phyloP scores from a whole-genome alignment of 2,329 filamentous ascomycete species.

The Chrysoporthe puriensis region DNA sequence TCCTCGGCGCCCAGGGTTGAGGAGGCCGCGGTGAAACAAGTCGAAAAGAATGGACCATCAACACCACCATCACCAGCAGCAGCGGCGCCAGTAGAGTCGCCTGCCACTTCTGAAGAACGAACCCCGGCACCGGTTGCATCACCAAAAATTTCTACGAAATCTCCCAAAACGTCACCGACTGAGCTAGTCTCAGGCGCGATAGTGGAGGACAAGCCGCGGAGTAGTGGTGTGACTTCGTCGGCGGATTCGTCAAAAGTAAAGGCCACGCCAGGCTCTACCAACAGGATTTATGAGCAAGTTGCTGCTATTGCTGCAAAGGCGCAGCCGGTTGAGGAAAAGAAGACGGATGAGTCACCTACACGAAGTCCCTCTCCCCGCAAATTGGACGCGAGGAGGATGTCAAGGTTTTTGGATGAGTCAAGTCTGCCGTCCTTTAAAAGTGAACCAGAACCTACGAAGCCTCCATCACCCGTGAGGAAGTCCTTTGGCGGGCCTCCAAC shows the following conservation, averaged over 20 bases:
- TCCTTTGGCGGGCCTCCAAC: constrained; percentile 50
- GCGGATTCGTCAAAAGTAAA: constrained; percentile 34
- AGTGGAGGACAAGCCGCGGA: constrained; percentile 7
- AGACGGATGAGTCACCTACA: constrained; percentile 46
- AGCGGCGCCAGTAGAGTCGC: constrained; percentile 5
- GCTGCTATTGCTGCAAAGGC: constrained; percentile 36
- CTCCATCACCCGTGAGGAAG: constrained; percentile 43
- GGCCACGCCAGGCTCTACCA: constrained; percentile 34
- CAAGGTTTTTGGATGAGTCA: constrained; percentile 57
- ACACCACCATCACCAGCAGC: constrained; percentile 12
- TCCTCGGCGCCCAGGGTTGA: constrained; percentile 23
- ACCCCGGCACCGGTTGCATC: constrained; percentile 32
- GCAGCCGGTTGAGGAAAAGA: constrained; percentile 34
- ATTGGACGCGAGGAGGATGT: constrained; percentile 62
- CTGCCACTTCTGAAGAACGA: background rate
- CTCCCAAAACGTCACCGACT: constrained; percentile 30
- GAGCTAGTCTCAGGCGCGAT: constrained; percentile 31
- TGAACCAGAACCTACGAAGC: constrained; percentile 36
- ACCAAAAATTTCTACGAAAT: constrained; percentile 34
- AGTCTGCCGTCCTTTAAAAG: constrained; percentile 35
- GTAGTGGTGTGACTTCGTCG: constrained; percentile 27
- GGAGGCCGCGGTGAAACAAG: constrained; percentile 25
- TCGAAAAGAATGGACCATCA: constrained; percentile 18
- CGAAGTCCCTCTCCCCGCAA: constrained; percentile 54
- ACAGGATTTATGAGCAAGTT: constrained; percentile 40